Conservation (phyloP, 2,329 filamentous ascomycete genomes). For the Escovopsis sp. region DNA sequence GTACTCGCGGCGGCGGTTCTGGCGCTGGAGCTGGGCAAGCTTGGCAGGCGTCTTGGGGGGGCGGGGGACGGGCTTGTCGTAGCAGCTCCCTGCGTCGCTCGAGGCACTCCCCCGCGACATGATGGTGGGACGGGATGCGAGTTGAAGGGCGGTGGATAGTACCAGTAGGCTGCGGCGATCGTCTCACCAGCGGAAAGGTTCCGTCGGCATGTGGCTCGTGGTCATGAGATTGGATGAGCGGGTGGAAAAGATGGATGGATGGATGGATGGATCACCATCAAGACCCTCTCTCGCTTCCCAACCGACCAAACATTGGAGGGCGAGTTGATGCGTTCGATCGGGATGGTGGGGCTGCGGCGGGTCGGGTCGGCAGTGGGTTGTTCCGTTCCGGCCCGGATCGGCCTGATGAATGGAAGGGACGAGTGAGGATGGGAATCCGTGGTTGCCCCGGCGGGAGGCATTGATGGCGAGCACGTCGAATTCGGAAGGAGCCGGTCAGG, state of each 20-base stretch:
- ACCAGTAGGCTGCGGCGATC: background rate
- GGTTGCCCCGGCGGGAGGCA: too few species aligned
- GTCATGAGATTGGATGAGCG: background rate
- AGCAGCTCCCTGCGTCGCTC: background rate
- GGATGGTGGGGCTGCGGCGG: too few species aligned
- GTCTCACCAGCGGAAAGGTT: background rate
- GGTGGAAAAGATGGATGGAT: background rate
- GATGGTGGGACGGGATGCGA: background rate
- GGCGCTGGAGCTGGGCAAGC: constrained; percentile 38
- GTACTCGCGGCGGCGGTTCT: constrained; percentile 68
- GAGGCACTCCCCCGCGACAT: background rate
- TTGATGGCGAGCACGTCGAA: too few species aligned
- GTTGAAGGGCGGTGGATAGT: background rate
- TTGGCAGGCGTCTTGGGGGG: constrained; percentile 27
- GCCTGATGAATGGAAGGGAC: too few species aligned
- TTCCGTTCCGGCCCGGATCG: too few species aligned
- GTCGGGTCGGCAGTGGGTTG: too few species aligned
- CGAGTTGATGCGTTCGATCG: too few species aligned
- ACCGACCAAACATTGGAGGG: too few species aligned
- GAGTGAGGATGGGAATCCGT: too few species aligned
- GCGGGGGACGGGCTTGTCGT: constrained; percentile 28
- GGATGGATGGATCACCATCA: too few species aligned
- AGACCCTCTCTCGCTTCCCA: too few species aligned
- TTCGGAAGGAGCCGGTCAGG: too few species aligned
- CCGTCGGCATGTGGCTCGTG: background rate